Conservation (phyloP, 768 basidiomycete species). For the Dictyophora rubrovolvata region DNA sequence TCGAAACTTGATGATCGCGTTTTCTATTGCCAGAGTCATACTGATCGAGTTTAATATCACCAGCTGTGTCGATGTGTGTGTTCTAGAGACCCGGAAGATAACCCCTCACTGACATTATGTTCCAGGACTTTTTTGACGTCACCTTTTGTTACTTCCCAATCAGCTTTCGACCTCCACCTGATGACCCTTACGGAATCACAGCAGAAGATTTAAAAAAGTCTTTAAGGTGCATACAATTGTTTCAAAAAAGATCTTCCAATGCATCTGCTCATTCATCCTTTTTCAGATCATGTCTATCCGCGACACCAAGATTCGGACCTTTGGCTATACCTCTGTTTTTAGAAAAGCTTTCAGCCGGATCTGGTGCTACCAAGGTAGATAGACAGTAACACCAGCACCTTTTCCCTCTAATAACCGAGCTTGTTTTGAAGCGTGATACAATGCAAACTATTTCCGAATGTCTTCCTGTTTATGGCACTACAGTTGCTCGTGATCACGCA, state of each 20-base stretch:
- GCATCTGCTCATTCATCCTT: background rate
- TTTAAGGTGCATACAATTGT: conserved; percentile 43
- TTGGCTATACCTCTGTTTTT: conserved; percentile 81
- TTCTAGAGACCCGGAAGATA: background rate
- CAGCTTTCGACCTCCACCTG: conserved; percentile 86
- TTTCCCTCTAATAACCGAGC: conserved; percentile 1
- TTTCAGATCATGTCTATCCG: conserved; percentile 56
- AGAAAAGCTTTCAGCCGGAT: conserved; percentile 82
- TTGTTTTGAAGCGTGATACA: conserved; percentile 60
- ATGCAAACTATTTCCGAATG: conserved; percentile 67
- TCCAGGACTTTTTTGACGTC: conserved; percentile 83
- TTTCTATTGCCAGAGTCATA: conserved; percentile 78
- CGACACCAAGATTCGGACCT: conserved; percentile 73
- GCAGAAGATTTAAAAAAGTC: conserved; percentile 72
- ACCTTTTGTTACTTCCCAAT: conserved; percentile 99
- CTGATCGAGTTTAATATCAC: conserved; percentile 80
- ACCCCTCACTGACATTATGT: background rate
- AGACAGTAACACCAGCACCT: background rate
- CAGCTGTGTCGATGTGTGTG: conserved; percentile 62
- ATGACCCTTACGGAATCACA: conserved; percentile 89
- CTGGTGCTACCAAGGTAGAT: conserved; percentile 70
- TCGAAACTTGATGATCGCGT: conserved; percentile 82
- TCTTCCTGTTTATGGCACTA: conserved; percentile 76
- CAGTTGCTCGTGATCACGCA: conserved; percentile 48
- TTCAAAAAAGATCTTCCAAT: background rate